Percentiles rank a stretch among this genome's conserved stretches.
Conservation (phyloP, 106 monocot species). For the Vanilla planifolia region DNA sequence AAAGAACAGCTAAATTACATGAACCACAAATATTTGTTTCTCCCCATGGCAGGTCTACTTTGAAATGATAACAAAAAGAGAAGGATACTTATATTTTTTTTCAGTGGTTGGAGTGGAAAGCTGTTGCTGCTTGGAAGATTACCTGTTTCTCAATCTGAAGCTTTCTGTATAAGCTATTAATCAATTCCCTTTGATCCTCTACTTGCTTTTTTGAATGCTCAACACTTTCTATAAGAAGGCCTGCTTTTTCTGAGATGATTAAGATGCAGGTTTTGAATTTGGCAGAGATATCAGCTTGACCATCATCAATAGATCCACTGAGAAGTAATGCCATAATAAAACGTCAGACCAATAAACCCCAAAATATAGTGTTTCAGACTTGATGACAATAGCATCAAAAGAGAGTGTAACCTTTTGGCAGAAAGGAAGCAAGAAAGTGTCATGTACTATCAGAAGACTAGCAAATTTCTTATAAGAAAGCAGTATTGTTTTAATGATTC, state of each 20-base stretch:
- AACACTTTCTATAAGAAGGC: constrained; percentile 24
- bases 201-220: constrained; percentile 12
- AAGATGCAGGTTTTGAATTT: constrained; percentile 73
- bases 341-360: neutral
- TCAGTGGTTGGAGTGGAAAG: neutral
- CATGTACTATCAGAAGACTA: no score
- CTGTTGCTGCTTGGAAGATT: neutral
- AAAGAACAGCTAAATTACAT: no score
- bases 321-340: neutral
- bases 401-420: no score
- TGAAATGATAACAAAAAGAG: no score
- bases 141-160: constrained; percentile 85
- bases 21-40: no score
- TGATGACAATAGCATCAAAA: no score
- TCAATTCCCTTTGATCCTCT: constrained; percentile 73
- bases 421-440: no score
- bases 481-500: no score
- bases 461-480: no score
- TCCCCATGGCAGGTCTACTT: no score
- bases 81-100: no score
- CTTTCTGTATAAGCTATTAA: constrained; percentile 60
- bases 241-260: constrained; percentile 69
- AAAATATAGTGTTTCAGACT: no score
- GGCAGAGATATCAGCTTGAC: constrained; percentile 51
- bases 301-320: constrained; percentile 45